A percentile compares a stretch with the other conserved stretches of the same genome.
phyloP scores from a whole-genome alignment of 2,329 filamentous ascomycete species.

The Neofusicoccum cordaticola region DNA sequence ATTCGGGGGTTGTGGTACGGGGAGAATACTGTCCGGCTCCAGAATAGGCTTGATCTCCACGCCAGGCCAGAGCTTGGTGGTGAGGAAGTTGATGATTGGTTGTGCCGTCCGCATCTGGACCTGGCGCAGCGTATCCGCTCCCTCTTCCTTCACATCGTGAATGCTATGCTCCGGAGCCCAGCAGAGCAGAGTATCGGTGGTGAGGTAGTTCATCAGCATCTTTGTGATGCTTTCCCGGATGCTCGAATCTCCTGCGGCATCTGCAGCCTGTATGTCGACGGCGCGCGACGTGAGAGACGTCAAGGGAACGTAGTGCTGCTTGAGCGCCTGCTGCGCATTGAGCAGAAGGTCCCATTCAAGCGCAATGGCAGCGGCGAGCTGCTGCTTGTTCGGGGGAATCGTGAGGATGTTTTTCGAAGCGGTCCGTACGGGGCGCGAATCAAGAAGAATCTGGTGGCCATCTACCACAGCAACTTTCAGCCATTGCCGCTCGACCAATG shows the following conservation, averaged over 20 bases:
- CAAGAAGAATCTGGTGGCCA: constrained; percentile 68
- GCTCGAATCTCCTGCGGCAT: constrained; percentile 50
- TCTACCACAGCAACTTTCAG: constrained; percentile 29
- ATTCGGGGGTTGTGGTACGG: constrained; percentile 66
- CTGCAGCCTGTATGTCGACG: constrained; percentile 72
- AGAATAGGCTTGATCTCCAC: constrained; percentile 76
- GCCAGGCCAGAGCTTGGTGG: constrained; percentile 76
- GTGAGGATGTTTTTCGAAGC: constrained; percentile 69
- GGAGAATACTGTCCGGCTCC: constrained; percentile 73
- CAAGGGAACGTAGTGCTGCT: constrained; percentile 83
- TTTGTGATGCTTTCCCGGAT: constrained; percentile 63
- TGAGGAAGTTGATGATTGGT: constrained; percentile 70
- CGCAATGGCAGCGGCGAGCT: constrained; percentile 81
- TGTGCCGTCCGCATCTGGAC: constrained; percentile 68
- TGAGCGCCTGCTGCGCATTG: constrained; percentile 78
- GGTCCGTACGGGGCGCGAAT: constrained; percentile 74
- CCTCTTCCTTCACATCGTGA: constrained; percentile 47
- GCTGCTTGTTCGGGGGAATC: constrained; percentile 70
- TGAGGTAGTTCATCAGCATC: constrained; percentile 78
- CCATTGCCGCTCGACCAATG: neutral
- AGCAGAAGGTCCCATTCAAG: constrained; percentile 89
- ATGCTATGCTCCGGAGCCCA: constrained; percentile 65
- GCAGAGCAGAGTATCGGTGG: constrained; percentile 90
- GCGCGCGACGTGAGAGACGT: constrained; percentile 83
- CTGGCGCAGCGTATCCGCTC: constrained; percentile 62